phyloP scores from a whole-genome alignment of 2,329 filamentous ascomycete genomes.

The Diplocarpon rosae region DNA sequence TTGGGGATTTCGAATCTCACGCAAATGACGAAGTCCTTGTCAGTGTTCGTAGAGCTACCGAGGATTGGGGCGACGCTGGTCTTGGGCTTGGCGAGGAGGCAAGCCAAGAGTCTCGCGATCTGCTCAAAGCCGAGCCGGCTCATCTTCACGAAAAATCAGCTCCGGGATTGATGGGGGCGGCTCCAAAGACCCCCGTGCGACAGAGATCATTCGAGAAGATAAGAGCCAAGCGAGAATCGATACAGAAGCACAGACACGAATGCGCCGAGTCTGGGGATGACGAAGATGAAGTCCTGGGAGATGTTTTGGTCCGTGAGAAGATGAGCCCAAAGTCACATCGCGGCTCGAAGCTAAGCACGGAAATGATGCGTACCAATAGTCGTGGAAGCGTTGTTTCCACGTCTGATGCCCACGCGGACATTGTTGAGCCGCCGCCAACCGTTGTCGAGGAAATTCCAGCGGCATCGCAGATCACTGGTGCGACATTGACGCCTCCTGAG shows the following conservation, averaged over 20 bases:
- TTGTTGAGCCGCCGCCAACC: conserved; percentile 21
- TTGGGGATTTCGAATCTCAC: conserved; percentile 74
- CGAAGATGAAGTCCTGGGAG: conserved; percentile 82
- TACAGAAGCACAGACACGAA: conserved; percentile 63
- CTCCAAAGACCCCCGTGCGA: conserved; percentile 31
- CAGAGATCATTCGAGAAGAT: conserved; percentile 64
- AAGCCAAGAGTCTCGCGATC: conserved; percentile 27
- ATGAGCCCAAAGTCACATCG: conserved; percentile 46
- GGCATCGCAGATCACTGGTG: conserved; percentile 20
- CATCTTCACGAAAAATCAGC: conserved; percentile 54
- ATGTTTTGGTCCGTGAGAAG: conserved; percentile 31
- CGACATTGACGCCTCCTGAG: conserved; percentile 22
- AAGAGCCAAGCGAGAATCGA: conserved; percentile 60
- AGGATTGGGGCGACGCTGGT: conserved; percentile 74
- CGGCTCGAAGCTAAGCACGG: conserved; percentile 82
- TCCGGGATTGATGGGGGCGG: conserved; percentile 44
- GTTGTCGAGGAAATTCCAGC: conserved; percentile 20
- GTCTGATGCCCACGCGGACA: conserved; percentile 19
- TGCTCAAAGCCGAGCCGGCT: conserved; percentile 35
- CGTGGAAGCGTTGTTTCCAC: conserved; percentile 59
- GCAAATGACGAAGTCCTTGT: conserved; percentile 52
- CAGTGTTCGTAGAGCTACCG: conserved; percentile 53
- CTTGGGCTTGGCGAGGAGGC: conserved; percentile 58
- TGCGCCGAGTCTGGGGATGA: conserved; percentile 80
- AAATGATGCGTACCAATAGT: conserved; percentile 97